Evolutionary conservation across 306 rosid species (phyloP).

Genomic region (Oemleria cerasiformis): DNA sequence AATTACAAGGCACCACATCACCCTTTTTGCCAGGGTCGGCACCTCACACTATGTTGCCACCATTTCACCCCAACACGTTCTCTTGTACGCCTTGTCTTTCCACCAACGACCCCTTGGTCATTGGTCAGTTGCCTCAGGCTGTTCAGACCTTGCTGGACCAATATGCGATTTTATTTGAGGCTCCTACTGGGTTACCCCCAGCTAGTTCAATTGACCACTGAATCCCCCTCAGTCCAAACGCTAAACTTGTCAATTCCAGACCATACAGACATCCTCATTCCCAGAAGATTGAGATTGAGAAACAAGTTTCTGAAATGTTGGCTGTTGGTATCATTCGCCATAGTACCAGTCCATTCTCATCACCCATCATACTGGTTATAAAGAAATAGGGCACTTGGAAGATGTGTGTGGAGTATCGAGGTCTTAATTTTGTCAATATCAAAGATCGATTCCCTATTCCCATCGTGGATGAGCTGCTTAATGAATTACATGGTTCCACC

Average conservation of each 20-base stretch:
- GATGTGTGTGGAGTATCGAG: not conserved
- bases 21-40: fast-evolving
- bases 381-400: not conserved
- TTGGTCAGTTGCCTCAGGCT: no score
- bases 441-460: not conserved
- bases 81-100: no score
- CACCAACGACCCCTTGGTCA: no score
- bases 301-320: not conserved
- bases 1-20: not conserved
- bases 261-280: not conserved
- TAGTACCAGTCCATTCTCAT: not conserved
- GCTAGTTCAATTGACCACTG: no score
- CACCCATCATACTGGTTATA: fast-evolving
- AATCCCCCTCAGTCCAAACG: no score
- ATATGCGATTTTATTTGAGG: no score
- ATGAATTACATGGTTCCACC: fast-evolving
- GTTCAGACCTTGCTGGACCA: no score
- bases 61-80: not conserved
- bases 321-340: not conserved
- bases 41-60: not conserved
- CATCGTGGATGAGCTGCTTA: not conserved
- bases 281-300: no score
- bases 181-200: no score
- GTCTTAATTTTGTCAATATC: not conserved
- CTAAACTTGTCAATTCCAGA: not conserved